Evolutionary conservation across 2,329 filamentous ascomycete species (phyloP).

Genomic region (Helotiales sp.): DNA sequence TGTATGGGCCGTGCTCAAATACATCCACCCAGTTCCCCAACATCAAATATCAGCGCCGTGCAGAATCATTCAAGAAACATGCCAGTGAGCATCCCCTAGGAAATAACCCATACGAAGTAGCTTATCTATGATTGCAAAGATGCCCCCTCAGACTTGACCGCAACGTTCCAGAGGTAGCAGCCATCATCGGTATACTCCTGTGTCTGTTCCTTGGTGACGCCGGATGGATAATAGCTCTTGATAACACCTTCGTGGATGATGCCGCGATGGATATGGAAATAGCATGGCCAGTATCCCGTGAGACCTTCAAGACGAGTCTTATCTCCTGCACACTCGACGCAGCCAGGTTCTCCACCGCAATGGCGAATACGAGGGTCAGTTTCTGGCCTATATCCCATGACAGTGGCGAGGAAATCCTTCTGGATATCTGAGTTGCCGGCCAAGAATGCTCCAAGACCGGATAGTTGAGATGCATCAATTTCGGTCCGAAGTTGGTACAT

Average conservation of each 20-base stretch:
- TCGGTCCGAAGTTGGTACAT: neutral
- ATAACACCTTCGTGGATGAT: neutral
- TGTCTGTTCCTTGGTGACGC: neutral
- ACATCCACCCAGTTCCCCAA: no score
- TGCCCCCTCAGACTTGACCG: neutral
- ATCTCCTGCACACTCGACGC: conserved; percentile 8
- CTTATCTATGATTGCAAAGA: no score
- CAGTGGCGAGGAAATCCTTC: conserved; percentile 18
- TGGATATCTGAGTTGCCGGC: conserved; percentile 8
- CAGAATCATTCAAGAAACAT: no score
- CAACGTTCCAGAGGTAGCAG: neutral
- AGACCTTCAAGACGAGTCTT: neutral
- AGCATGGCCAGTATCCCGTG: conserved; percentile 16
- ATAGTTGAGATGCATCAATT: neutral
- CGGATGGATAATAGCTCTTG: neutral
- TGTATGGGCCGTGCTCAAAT: no score
- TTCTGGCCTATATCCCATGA: neutral
- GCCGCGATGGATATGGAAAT: conserved; percentile 2
- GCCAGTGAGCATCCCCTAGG: no score
- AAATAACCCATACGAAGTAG: no score
- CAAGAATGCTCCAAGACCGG: conserved; percentile 8
- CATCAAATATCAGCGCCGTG: no score
- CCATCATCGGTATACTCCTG: neutral
- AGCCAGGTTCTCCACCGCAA: conserved; percentile 8
- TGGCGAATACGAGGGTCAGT: conserved; percentile 27